These are phyloP conservation scores for Starmerella vaccinii DNA, from an alignment of 805 yeast species.

Conservation along the genomic window DNA sequence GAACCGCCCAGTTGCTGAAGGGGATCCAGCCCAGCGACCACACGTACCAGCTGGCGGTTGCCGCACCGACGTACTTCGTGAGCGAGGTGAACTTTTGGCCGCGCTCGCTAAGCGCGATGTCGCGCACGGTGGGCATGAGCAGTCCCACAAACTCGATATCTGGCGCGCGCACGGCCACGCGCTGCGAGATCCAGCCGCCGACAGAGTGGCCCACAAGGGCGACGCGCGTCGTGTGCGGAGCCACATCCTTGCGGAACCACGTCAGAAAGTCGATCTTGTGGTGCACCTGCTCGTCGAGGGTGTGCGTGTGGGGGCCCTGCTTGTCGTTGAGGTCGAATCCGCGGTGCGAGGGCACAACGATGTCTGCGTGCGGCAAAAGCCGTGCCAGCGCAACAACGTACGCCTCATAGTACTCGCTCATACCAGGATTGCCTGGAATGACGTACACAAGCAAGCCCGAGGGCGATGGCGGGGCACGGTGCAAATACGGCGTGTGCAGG, in stretches of 20 bases:
- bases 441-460: conserved; percentile 37
- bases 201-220: conserved; percentile 59
- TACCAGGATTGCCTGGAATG: conserved; percentile 73
- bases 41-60: conserved; percentile 1
- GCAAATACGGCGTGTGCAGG: conserved; percentile 4
- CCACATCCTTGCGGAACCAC: conserved; percentile 23
- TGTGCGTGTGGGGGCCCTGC: conserved; percentile 26
- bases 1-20: conserved; percentile 1
- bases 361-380: conserved; percentile 39
- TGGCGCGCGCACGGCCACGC: conserved; percentile 34
- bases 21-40: conserved; percentile 10
- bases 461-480: not conserved
- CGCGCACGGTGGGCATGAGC: conserved; percentile 59
- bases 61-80: conserved; percentile 22
- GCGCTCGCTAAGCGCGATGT: conserved; percentile 42
- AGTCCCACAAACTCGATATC: conserved; percentile 42
- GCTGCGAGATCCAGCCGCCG: conserved; percentile 55
- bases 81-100: conserved; percentile 32
- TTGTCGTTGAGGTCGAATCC: conserved; percentile 37
- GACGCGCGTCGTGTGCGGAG: conserved; percentile 30
- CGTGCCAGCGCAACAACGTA: conserved; percentile 40
- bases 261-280: conserved; percentile 48
- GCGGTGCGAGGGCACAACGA: conserved; percentile 54
- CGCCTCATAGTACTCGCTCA: conserved; percentile 52
- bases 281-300: conserved; percentile 44